phyloP scores from a whole-genome alignment of 768 basidiomycete genomes.

The Leccinum rimulosum region DNA sequence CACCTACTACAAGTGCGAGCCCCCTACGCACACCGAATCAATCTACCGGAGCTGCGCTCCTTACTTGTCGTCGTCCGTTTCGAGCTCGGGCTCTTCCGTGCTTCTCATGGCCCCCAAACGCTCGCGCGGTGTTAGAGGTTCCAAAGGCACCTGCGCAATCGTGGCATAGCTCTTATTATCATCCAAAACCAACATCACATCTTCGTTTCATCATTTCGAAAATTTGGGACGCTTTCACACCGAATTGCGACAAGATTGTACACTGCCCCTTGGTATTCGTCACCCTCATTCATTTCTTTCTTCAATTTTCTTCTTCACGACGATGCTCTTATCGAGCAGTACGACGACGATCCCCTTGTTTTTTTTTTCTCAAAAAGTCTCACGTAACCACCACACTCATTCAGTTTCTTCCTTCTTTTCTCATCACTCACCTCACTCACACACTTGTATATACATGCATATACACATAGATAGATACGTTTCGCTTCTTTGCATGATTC shows the following conservation, averaged over 20 bases:
- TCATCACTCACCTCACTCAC: constrained; percentile 26
- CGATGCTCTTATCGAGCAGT: constrained; percentile 20
- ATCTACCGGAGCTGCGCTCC: constrained; percentile 20
- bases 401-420: constrained; percentile 7
- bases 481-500: constrained; percentile 22
- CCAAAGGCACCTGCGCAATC: constrained; percentile 11
- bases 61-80: constrained; percentile 19
- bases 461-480: constrained; percentile 36
- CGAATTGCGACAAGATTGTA: constrained; percentile 16
- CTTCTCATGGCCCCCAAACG: constrained; percentile 32
- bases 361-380: background rate
- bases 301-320: constrained; percentile 4
- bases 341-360: constrained; percentile 22
- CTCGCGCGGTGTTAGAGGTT: constrained; percentile 14
- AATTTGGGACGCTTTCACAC: constrained; percentile 22
- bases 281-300: background rate
- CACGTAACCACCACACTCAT: constrained; percentile 27
- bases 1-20: constrained; percentile 16
- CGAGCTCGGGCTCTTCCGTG: constrained; percentile 28
- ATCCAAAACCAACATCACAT: background rate
- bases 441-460: constrained; percentile 37
- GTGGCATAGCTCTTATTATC: constrained; percentile 10
- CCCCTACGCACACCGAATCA: constrained; percentile 3
- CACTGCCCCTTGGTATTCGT: constrained; percentile 7
- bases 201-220: constrained; percentile 8